phyloP scores from a whole-genome alignment of 1,284 basidiomycete species.

The Puccinia horiana region DNA sequence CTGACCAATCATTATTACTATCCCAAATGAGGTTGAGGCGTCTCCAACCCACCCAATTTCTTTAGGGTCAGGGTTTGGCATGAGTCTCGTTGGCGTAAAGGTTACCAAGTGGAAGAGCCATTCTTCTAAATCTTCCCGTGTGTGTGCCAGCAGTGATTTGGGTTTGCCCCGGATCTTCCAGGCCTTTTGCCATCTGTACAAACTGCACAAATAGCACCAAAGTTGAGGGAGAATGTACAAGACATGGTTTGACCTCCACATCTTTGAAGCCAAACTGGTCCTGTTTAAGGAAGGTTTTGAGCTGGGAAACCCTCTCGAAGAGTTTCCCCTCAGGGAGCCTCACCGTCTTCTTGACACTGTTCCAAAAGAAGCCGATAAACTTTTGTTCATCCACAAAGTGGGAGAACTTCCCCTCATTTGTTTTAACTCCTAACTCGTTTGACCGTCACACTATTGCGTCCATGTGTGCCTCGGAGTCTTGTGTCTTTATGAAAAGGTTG shows the following conservation, averaged over 20 bases:
- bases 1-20: no score
- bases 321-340: background rate
- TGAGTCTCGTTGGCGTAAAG: background rate
- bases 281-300: background rate
- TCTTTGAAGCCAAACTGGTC: no score
- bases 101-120: background rate
- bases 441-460: background rate
- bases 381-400: no score
- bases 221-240: background rate
- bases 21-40: no score
- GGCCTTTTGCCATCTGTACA: no score
- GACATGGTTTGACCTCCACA: background rate
- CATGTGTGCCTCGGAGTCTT: background rate
- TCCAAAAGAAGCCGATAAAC: no score
- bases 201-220: background rate
- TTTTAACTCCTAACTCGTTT: background rate
- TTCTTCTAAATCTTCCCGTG: no score
- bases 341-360: background rate
- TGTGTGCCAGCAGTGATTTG: no score
- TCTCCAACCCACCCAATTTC: no score
- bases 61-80: background rate
- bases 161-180: no score
- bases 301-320: background rate
- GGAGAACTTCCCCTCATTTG: no score
- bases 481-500: background rate